Conservation (phyloP, 352 stramenopile genomes). For the Blastocystis sp. region DNA sequence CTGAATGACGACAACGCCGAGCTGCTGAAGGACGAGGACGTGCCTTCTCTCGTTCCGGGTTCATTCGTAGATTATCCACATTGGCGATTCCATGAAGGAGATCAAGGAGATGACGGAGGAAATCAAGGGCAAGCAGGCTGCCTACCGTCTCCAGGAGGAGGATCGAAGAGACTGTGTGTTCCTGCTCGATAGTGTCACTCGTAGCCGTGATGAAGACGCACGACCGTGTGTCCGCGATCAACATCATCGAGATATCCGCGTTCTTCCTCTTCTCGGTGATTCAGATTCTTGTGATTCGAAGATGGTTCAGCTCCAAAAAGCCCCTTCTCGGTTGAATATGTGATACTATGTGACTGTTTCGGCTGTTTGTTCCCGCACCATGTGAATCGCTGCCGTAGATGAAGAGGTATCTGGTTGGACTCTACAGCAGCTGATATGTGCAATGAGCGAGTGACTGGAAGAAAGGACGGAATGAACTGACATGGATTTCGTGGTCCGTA, state of each 20-base stretch:
- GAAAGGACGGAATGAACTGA: no score
- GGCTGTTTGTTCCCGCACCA: not conserved
- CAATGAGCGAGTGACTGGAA: no score
- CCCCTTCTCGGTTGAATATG: constrained; percentile 49
- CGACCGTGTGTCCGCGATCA: constrained; percentile 53
- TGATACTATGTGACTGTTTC: constrained; percentile 2
- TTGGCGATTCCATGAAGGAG: constrained; percentile 53
- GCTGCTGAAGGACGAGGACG: constrained; percentile 57
- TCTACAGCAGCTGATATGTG: no score
- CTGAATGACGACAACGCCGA: not conserved
- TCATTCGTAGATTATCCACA: constrained; percentile 59
- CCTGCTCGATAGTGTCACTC: not conserved
- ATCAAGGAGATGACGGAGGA: constrained; percentile 66
- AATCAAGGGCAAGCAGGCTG: constrained; percentile 67
- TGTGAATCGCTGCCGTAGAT: no score
- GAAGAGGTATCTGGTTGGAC: no score
- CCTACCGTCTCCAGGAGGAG: constrained; percentile 62
- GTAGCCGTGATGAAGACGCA: constrained; percentile 66
- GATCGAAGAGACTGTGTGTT: constrained; percentile 29
- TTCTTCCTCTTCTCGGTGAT: constrained; percentile 64
- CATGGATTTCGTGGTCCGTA: no score
- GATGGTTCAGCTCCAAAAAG: constrained; percentile 64
- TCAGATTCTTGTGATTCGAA: constrained; percentile 48
- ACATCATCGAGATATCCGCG: constrained; percentile 42
- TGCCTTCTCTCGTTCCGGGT: not conserved